Conservation (phyloP, 2,329 filamentous ascomycete species). For the Pseudogymnoascus verrucosus region DNA sequence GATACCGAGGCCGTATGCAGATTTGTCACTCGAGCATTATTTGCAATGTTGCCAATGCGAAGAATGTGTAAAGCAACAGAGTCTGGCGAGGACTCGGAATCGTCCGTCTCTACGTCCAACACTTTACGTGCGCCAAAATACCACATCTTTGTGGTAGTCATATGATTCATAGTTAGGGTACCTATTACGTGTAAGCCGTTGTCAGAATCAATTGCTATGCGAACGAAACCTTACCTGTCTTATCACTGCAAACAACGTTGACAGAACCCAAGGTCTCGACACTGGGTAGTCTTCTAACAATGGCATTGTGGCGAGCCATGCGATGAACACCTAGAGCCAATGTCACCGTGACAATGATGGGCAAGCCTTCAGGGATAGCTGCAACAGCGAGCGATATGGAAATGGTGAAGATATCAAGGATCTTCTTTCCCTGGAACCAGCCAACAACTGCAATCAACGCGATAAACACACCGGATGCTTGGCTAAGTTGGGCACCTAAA, state of each 20-base stretch:
- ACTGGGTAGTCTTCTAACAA: constrained; percentile 90
- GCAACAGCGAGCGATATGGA: constrained; percentile 94
- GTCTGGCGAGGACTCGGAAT: constrained; percentile 53
- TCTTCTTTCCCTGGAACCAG: constrained; percentile 76
- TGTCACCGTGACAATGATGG: constrained; percentile 97
- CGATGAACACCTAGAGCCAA: constrained; percentile 88
- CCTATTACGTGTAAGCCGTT: constrained; percentile 39
- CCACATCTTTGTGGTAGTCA: constrained; percentile 97
- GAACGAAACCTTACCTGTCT: constrained; percentile 56
- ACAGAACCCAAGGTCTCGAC: constrained; percentile 98
- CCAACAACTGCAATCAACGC: constrained; percentile 87
- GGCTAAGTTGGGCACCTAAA: constrained; percentile 92
- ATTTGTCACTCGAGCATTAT: constrained; percentile 77
- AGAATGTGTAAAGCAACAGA: constrained; percentile 72
- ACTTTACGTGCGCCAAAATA: constrained; percentile 63
- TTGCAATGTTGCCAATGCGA: constrained; percentile 91
- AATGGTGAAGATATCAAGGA: constrained; percentile 95
- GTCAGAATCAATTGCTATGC: not conserved
- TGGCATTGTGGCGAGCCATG: constrained; percentile 92
- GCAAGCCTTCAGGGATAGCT: constrained; percentile 89
- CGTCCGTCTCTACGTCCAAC: constrained; percentile 41
- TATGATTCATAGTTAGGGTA: constrained; percentile 93
- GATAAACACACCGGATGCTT: constrained; percentile 93
- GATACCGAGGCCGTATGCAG: constrained; percentile 62
- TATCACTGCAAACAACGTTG: constrained; percentile 98